These are phyloP conservation scores for Trichoderma gamsii DNA, from an alignment of 495 filamentous ascomycete genomes.

Conservation along the genomic window DNA sequence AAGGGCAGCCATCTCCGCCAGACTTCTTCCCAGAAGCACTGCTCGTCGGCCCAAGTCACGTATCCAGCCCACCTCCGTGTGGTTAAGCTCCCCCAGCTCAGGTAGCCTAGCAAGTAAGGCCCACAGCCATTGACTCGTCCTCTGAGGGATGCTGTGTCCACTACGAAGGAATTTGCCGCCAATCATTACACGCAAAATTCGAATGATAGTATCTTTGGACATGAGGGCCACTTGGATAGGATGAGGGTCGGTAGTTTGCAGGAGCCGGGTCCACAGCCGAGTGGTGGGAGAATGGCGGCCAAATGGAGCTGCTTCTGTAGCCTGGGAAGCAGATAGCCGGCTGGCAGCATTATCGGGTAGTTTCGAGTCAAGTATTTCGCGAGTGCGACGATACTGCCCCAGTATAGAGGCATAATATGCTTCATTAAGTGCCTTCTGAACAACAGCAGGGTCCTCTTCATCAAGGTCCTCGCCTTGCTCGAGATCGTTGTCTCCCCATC, in stretches of 20 bases:
- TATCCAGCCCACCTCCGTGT: conserved; percentile 51
- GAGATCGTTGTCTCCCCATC: conserved; percentile 18
- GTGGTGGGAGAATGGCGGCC: conserved; percentile 38
- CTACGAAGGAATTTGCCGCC: conserved; percentile 44
- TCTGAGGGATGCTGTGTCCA: conserved; percentile 37
- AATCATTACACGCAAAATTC: conserved; percentile 44
- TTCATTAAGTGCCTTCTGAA: conserved; percentile 32
- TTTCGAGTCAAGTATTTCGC: conserved; percentile 47
- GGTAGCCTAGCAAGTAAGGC: conserved; percentile 52
- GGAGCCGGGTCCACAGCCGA: conserved; percentile 46
- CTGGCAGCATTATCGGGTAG: conserved; percentile 46
- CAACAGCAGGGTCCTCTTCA: conserved; percentile 26
- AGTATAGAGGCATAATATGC: conserved; percentile 60
- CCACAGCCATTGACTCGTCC: conserved; percentile 57
- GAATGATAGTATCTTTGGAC: conserved; percentile 54
- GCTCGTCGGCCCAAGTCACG: conserved; percentile 56
- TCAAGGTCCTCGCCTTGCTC: conserved; percentile 31
- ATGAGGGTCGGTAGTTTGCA: conserved; percentile 50
- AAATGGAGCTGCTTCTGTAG: conserved; percentile 47
- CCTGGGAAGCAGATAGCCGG: conserved; percentile 51
- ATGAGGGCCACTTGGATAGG: conserved; percentile 65
- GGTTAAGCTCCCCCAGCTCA: conserved; percentile 51
- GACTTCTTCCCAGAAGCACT: conserved; percentile 44
- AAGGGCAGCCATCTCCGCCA: conserved; percentile 43
- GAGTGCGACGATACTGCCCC: conserved; percentile 53